These are phyloP conservation scores for Verticillium tricorpus DNA, from an alignment of 2,329 filamentous ascomycete genomes.

Conservation along the genomic window DNA sequence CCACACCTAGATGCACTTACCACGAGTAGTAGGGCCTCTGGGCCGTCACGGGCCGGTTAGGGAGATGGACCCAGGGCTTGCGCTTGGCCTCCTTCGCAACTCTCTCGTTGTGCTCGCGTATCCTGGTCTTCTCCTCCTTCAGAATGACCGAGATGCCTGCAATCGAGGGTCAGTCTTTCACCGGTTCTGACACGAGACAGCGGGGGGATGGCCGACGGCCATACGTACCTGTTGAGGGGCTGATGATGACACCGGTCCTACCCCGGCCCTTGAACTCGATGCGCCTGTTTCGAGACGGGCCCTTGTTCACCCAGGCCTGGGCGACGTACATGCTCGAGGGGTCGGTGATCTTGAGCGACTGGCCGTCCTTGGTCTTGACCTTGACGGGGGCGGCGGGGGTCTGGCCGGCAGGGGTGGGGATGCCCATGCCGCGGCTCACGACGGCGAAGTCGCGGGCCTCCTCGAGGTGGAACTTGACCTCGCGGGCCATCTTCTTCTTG, in stretches of 20 bases:
- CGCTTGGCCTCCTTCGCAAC: constrained; percentile 69
- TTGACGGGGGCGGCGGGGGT: constrained; percentile 29
- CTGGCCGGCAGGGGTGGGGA: constrained; percentile 36
- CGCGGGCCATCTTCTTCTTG: constrained; percentile 84
- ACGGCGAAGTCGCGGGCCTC: constrained; percentile 78
- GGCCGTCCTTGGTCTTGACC: constrained; percentile 72
- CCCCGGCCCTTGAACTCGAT: constrained; percentile 75
- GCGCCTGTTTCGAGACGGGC: constrained; percentile 51
- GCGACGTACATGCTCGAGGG: constrained; percentile 84
- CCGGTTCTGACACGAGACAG: background rate
- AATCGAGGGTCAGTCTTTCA: background rate
- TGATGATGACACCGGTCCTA: constrained; percentile 60
- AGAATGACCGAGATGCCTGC: constrained; percentile 74
- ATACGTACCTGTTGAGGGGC: constrained; percentile 70
- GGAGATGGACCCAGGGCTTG: constrained; percentile 82
- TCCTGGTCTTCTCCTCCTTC: constrained; percentile 89
- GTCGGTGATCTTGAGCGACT: constrained; percentile 65
- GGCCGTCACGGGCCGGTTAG: constrained; percentile 76
- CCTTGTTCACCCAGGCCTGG: constrained; percentile 87
- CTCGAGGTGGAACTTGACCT: constrained; percentile 75
- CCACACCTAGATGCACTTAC: constrained; percentile 41
- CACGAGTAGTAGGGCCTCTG: constrained; percentile 91
- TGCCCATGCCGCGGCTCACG: constrained; percentile 78
- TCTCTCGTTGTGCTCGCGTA: constrained; percentile 74
- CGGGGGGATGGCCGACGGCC: background rate